These are phyloP conservation scores for Stygiomarasmius scandens DNA, from an alignment of 1,284 basidiomycete species.

Conservation along the genomic window DNA sequence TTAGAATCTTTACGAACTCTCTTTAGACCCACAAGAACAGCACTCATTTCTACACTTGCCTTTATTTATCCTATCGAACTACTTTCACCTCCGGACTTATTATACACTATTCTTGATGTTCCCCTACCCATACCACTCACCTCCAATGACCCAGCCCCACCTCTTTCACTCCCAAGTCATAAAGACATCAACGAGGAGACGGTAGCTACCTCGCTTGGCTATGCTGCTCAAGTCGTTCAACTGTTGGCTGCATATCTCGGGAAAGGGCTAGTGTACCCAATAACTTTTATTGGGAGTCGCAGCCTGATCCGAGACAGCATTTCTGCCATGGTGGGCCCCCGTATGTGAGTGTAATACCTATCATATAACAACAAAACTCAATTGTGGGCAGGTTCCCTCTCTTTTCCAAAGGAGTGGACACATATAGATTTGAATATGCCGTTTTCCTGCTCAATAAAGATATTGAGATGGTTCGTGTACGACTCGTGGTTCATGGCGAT, in stretches of 20 bases:
- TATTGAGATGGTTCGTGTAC: constrained; percentile 81
- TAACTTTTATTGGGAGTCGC: constrained; percentile 86
- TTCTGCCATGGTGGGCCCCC: constrained; percentile 89
- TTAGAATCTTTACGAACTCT: constrained; percentile 48
- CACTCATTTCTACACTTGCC: constrained; percentile 76
- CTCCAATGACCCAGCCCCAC: constrained; percentile 83
- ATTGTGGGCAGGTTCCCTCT: constrained; percentile 78
- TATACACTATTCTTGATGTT: constrained; percentile 82
- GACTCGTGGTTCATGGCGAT: constrained; percentile 10
- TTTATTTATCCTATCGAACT: constrained; percentile 89
- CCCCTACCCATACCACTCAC: constrained; percentile 84
- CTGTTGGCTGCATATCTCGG: constrained; percentile 80
- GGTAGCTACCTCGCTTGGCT: constrained; percentile 86
- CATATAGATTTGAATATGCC: constrained; percentile 96
- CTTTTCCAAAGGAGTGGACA: constrained; percentile 92
- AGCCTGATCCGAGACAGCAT: constrained; percentile 90
- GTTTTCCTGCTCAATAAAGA: constrained; percentile 97
- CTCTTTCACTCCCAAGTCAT: constrained; percentile 64
- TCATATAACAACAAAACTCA: background rate
- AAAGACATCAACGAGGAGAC: constrained; percentile 82
- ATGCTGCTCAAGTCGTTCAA: constrained; percentile 83
- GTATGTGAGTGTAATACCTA: constrained; percentile 65
- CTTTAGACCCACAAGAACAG: constrained; percentile 61
- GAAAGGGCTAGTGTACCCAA: constrained; percentile 82
- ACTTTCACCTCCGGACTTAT: constrained; percentile 75